Base-by-base conservation (phyloP, 23 red algal species). In the Porphyridium purpureum region DNA sequence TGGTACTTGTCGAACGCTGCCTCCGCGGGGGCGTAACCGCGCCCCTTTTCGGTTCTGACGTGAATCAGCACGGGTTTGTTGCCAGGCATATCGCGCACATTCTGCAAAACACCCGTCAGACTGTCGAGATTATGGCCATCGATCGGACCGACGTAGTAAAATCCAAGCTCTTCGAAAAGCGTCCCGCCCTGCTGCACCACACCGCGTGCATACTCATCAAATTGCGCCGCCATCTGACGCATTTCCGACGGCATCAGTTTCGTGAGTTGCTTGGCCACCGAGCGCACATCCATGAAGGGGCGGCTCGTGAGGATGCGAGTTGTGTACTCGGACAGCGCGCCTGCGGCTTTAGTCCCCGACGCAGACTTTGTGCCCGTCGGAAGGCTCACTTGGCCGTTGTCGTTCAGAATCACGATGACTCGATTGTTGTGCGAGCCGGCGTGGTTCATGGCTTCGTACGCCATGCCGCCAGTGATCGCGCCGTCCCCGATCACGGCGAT, bases 401-500 rank as follows among this genome's bases (percentile, higher is more conserved):
- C 88, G 31, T 94, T 94, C 14, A 94, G 61, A 46, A 94, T 84
- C 30, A 94, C 88, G 24, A 94, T 84, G 34, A 94, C 64, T 19
- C 88, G 66, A 40, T 77, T 80, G 64, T 94, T 94, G 1, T 84
- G 33, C 47, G 83, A 84, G 20, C 88, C 88, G 20, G 79, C 78
- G 42, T 94, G 83, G 77, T 94, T 94, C 77, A 94, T 72, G 14
- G 88, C 88, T 44, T 94, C 88, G 72, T 94, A 94, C 4, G 88
- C 88, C 59, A 84, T 81, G 4, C 88, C 88, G 35, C 88, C 88
- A 8, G 88, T 94, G 50, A 94, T 70, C 31, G 79, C 88, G 59
- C 88, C 88, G 48, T 94, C 88, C 11, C 88, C 88, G 56, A 94
- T 94, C 35, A 94, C 76, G 29, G 88, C 88, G 7, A 94, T 74